Base-by-base conservation (phyloP, 2,329 filamentous ascomycete genomes). In the Colletotrichum sp. region DNA sequence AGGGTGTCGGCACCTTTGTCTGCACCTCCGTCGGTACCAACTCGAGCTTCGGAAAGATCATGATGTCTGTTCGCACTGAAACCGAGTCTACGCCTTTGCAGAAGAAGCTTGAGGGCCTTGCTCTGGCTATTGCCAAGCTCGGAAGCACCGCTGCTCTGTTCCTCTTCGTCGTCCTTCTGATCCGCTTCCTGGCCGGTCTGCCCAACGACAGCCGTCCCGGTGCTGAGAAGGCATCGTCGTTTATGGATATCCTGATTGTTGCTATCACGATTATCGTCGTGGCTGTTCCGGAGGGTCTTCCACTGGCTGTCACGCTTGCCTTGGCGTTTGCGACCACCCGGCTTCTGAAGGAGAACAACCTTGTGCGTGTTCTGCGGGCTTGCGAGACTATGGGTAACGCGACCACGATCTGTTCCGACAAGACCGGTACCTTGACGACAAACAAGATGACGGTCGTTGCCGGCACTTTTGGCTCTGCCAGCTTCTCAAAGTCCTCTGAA, bases 391-490 rank as follows among this genome's bases (percentile, higher is more conserved):
- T 94, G 93, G 93, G 93, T 4, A 94, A 94, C 79, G 91, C 91
- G 4, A 93, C 91, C 2, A 94, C 93, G 0, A 93, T 96, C 65
- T 96, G 94, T 84, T 96, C 94, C 3, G 94, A 95, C 82, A 94
- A 94, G 83, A 94, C 92, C 6, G 92, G 92, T 70, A 94, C 92
- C 15, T 83, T 94, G 19, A 85, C 84, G 0, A 92, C 94, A 74
- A 94, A 94, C 80, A 93, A 93, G 82, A 94, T 94, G 93, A 93
- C 92, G 0, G 93, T 95, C 6, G 93, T 95, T 63, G 92, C 93
- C 57, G 93, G 93, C 36, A 91, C 92, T 3, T 84, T 94, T 48
- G 93, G 93, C 15, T 83, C 81, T 30, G 80, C 80, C 28, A 83
- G 81, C 71, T 88, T 88, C 69, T 80, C 80, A 28, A 82, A 82